Evolutionary conservation across 2,329 filamentous ascomycete genomes (phyloP), one percentile per base, ranked within the genome.

Genomic region (Penicillium occitanis): DNA sequence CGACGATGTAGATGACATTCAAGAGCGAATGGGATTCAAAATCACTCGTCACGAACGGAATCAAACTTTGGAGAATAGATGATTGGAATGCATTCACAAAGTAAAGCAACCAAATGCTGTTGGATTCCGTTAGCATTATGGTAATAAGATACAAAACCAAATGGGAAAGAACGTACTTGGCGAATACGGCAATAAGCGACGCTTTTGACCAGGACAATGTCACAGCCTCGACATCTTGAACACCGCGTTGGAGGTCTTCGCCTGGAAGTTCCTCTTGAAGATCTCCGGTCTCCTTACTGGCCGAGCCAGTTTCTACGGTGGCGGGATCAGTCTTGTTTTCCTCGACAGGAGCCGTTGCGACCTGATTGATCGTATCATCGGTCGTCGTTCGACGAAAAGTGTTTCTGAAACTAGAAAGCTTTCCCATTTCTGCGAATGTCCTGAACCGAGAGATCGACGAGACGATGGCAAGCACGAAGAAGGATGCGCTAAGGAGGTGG

Each of bases 1-100:
- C 78, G 48, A 88, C 78, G 67, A 88, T 82, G 50, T 74, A 74
- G 17, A 84, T 84, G 10, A 84, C 81, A 0, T 84, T 77, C 0
- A 84, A 79, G 53, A 86, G 76, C 0, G 84, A 84, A 69, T 87
- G 85, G 7, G 78, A 73, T 25, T 77, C 68, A 68, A 83, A 87
- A 25, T 77, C 77, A 69, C 81, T 84, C 48, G 83, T 84, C 50
- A 84, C 80, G 67, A 80, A 84, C 13, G 81, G 78, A 5, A 63
- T 67, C 13, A 72, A 60, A 33, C 63, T 77, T 50, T 70, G 68
- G 22, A 77, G 72, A 40, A 73, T 75, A 40, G 71, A 71, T 37
- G 72, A 69, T 67, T 77, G 76, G 40, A 79, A 68, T 5, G 76
- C 73, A 67, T 75, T 72, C 35, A 78, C 73, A 44, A 76, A 75